Evolutionary conservation across 1,139 yeast species (phyloP), one percentile per base, ranked within the genome.

Genomic region (Kodamaea fungicola): DNA sequence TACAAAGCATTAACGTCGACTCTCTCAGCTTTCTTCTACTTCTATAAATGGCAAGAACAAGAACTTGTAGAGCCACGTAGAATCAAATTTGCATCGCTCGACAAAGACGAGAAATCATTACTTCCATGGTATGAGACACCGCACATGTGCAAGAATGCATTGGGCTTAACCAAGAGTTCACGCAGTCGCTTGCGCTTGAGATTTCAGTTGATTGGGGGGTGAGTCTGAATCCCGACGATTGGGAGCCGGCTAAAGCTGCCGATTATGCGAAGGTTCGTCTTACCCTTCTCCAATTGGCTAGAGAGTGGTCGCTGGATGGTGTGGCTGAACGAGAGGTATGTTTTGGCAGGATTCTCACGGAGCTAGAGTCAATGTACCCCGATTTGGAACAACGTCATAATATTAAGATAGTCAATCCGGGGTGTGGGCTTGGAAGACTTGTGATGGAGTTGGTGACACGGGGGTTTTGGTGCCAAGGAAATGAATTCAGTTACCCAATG

Each of bases 401-500:
- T 9, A 49, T 75, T 2, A 67, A 70, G 32, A 68, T 86, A 0
- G 63, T 88, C 25, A 80, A 82, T 1, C 96, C 96, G 0, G 96
- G 96, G 1, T 80, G 88, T 43, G 96, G 96, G 0, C 64, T 86
- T 12, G 96, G 94, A 0, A 58, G 96, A 38, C 57, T 87, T 42
- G 84, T 87, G n/a, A 71, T 76, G 39, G 96, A 88, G 35, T 61
- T 86, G 36, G 87, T 86, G 1, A 59, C 56, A 23, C 51, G 69
- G 38, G 95, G 96, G 1, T 86, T 81, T 55, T 61, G 72, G 58
- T 77, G 84, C n/a, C 89, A 85, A 47, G 96, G 96, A 0, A 88
- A 87, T 55, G 96, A 89, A 54, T 76, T 82, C 50, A 81, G 92
- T 16, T 83, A 80, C 51, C 94, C 83, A 51, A 87, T 88, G 95